These are phyloP conservation scores for Cutaneotrichosporon dermatis DNA, from an alignment of 1,284 basidiomycete species.

Conservation along the genomic window DNA sequence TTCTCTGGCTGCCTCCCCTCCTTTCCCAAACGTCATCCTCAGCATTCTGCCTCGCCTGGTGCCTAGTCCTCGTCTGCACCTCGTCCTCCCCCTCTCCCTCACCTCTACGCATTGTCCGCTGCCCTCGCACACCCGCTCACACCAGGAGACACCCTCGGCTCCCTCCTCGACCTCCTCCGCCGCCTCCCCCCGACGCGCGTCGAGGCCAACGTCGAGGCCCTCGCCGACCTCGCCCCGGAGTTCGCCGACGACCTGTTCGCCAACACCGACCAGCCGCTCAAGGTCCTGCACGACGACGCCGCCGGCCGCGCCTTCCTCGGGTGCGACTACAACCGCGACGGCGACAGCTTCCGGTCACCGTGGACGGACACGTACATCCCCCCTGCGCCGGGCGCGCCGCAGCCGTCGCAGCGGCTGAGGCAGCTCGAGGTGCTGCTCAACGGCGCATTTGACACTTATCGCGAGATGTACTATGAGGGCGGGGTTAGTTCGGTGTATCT, in stretches of 20 bases:
- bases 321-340: constrained; percentile 97
- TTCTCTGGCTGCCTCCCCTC: too few species aligned
- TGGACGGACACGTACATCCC: constrained; percentile 93
- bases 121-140: not conserved
- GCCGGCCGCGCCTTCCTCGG: constrained; percentile 81
- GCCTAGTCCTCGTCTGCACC: too few species aligned
- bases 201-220: constrained; percentile 77
- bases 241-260: constrained; percentile 92
- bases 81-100: too few species aligned
- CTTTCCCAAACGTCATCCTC: too few species aligned
- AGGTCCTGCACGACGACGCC: constrained; percentile 68
- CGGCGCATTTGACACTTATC: constrained; percentile 94
- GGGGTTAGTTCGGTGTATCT: constrained; percentile 96
- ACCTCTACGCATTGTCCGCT: too few species aligned
- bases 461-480: constrained; percentile 97
- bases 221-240: constrained; percentile 83
- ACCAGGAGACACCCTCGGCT: constrained; percentile 55
- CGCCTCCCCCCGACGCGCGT: constrained; percentile 89
- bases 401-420: constrained; percentile 75
- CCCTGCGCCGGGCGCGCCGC: constrained; percentile 77
- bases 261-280: constrained; percentile 91
- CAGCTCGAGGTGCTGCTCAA: constrained; percentile 91
- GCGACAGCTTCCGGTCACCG: constrained; percentile 90
- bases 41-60: too few species aligned
- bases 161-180: constrained; percentile 92